Percentiles rank a stretch among this genome's conserved stretches.
Evolutionary conservation across 371 early-diverging fungal species (phyloP).

Genomic region (Apophysomyces variabilis): DNA sequence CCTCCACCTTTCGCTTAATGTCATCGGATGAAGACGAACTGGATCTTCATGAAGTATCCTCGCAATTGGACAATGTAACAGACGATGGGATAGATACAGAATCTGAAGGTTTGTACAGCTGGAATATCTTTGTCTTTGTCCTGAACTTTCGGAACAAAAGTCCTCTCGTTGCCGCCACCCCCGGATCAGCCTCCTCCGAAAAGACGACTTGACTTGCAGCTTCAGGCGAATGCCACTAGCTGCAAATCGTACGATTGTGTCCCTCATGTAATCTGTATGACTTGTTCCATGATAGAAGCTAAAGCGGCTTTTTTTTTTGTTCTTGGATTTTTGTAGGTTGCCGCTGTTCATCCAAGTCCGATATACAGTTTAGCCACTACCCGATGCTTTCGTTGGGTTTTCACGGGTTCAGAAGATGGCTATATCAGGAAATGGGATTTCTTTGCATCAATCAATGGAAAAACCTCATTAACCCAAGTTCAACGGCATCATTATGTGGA

Average conservation of each 20-base stretch:
- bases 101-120: constrained; percentile 32
- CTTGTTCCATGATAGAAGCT: too few species aligned
- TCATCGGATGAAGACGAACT: constrained; percentile 56
- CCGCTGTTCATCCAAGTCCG: constrained; percentile 77
- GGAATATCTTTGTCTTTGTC: neutral
- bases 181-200: constrained; percentile 24
- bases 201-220: constrained; percentile 37
- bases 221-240: constrained; percentile 44
- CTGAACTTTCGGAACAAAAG: constrained; percentile 4
- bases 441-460: constrained; percentile 85
- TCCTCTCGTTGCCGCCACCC: constrained; percentile 19
- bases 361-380: constrained; percentile 81
- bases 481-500: constrained; percentile 89
- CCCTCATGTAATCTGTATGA: constrained; percentile 43
- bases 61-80: constrained; percentile 37
- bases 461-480: constrained; percentile 76
- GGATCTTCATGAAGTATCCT: constrained; percentile 43
- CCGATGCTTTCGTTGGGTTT: constrained; percentile 87
- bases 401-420: constrained; percentile 94
- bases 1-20: constrained; percentile 22
- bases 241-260: constrained; percentile 62
- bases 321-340: constrained; percentile 48
- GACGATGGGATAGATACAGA: constrained; percentile 48
- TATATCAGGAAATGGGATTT: constrained; percentile 94
- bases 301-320: neutral